Base-by-base conservation (phyloP, 192 early-diverging fungal genomes). In the Diversispora eburnea region DNA sequence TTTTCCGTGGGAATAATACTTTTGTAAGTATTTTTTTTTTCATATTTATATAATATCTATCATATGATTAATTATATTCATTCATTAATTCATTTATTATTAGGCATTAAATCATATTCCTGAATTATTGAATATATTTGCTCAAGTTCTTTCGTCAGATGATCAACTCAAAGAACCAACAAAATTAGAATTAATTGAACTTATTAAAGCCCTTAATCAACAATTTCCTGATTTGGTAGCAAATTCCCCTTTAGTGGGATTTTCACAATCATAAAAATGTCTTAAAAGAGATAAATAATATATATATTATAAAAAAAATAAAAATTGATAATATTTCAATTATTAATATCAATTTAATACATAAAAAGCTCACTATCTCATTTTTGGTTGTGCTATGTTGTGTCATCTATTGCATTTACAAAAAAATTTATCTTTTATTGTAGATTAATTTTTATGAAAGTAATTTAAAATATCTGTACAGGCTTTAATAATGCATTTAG, bases 91-190 rank as follows among this genome's bases (percentile, higher is more conserved):
- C 5, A 48, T 54, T 17, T 64, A 64, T 13, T 54, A 49, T 43
- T 64, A 87, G 84, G 75, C 85, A 33, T 75, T 83, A 47, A 74
- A 56, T 70, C 83, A 89, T 73, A 75, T 89, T 70, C 54, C 84
- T 8, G 73, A 78, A 46, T 75, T 90, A 54, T 70, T 90, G n/a
- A 77, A 79, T 47, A 79, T 88, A 54, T 90, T 90, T 73, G 78
- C 78, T 8, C 76, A 83, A 51, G 89, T 88, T 7, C 67, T 90
- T 43, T 76, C 83, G 1, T 78, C 84, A 62, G 85, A 88, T 74
- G 83, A 81, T 22, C 87, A 90, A 79, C 79, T 90, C 52, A 83
- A 78, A 59, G 82, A 85, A 5, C 61, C 54, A 20, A 90, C 86
- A 8, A 83, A 85, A 42, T 73, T 78, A 17, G 80, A 86, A 67